Base-by-base conservation (phyloP, 2,329 filamentous ascomycete species). In the Ascochyta clinopodiicola region DNA sequence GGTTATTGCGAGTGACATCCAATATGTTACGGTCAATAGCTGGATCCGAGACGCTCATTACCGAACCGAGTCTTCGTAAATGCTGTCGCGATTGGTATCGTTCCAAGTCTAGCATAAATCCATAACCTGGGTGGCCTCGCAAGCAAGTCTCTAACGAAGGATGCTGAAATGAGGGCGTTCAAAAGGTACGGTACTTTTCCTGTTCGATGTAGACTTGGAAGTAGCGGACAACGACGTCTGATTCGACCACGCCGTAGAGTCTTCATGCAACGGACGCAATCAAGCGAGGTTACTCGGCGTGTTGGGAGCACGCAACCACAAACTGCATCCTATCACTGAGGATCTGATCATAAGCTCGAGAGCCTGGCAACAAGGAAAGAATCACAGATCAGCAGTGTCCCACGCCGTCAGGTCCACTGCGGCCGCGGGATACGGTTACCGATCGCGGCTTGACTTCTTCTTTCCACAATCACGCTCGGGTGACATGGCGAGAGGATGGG, bases 371-470 rank as follows among this genome's bases (percentile, higher is more conserved):
- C 17, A 24, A 31, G 10, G 21, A 25, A 19, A 8, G 22, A 40
- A 50, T 24, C 36, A 50, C 40, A 59, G 60, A 53, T 56, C 50
- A 60, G 51, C 59, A 63, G 64, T 31, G 66, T 63, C 63, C 65
- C 66, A 63, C 67, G 62, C 60, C 55, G 57, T 68, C 57, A 62
- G 64, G 55, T 61, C 57, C 64, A 66, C 65, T 53, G 44, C 54
- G 55, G 56, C 50, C 62, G 56, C 56, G 63, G 67, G 52, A 58
- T 44, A 52, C 46, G 51, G 53, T 64, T 62, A 60, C 68, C 70
- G 73, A 73, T 74, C 68, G 72, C 36, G 55, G 49, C 32, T 54
- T 52, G 39, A 56, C 47, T 59, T 60, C 63, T 63, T 68, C 67
- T 59, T 61, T 51, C 66, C 66, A 66, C 54, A 57, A 64, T 59